Evolutionary conservation across 2,329 filamentous ascomycete genomes (phyloP), one percentile per base, ranked within the genome.

Genomic region (Calonectria multiphialidica): DNA sequence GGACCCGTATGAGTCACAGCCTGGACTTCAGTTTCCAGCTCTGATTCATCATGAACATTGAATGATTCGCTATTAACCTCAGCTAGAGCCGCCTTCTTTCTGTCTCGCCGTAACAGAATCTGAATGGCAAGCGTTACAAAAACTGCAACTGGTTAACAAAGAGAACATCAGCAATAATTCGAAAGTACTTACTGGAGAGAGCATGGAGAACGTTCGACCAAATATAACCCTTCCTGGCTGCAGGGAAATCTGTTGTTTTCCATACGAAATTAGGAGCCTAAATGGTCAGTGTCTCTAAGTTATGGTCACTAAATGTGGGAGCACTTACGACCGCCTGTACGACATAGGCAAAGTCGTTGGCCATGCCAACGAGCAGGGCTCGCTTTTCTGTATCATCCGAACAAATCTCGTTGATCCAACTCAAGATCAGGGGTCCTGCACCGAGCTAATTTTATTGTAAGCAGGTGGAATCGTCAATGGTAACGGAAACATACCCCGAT

Each of bases 361-460:
- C 66, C 72, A 72, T 72, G 7, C 62, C 71, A 10, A 78, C 75
- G 7, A 78, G 63, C 0, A 78, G 21, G 4, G 74, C 75, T 47
- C 74, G 71, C 8, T 77, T 77, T 57, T 78, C 76, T 1, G 76
- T 77, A 67, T 78, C 76, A n/a, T 66, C 47, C 0, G 68, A 53
- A 23, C 75, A 76, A 7, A 77, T 76, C 15, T 78, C 75, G 23
- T 77, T 77, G 18, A 77, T 76, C 75, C 75, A 78, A 15, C 75
- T 76, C 7, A 78, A 59, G 10, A 77, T 77, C 1, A 78, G 71
- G 44, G 74, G 76, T 6, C 76, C 75, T 1, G 75, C 76, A 8
- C 76, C 74, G 9, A 68, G 47, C 74, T 75, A 45, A 6, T 33
- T 6, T 1, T 21, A 1, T 2, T 3, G 37, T 64, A 3, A 67